Conservation (phyloP, 306 rosid genomes). For the Prunus mongolica region DNA sequence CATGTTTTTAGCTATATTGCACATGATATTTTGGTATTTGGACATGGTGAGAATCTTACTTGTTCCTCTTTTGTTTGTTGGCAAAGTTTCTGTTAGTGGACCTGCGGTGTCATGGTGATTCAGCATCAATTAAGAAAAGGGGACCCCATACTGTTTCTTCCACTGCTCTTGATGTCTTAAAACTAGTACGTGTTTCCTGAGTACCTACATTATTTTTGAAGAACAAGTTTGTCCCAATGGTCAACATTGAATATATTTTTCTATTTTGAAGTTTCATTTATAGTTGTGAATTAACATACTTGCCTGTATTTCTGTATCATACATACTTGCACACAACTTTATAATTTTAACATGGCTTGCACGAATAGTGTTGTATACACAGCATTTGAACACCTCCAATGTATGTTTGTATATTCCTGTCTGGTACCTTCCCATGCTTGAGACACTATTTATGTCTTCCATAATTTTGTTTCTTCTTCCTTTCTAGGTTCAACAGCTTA, state of each 20-base stretch:
- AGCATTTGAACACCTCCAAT: neutral
- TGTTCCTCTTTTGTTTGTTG: constrained; percentile 18
- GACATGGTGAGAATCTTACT: constrained; percentile 17
- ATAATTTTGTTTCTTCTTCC: constrained; percentile 22
- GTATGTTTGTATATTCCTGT: neutral
- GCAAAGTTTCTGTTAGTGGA: constrained; percentile 84
- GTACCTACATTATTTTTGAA: neutral
- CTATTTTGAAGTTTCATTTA: neutral
- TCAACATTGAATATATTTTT: neutral
- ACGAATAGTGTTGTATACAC: neutral
- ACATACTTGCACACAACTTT: neutral
- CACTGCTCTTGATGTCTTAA: constrained; percentile 86
- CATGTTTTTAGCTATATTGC: neutral
- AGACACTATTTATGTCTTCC: neutral
- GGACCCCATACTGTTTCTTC: constrained; percentile 76
- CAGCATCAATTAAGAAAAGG: constrained; percentile 60
- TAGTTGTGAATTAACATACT: neutral
- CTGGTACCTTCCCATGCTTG: neutral
- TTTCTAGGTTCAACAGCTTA: constrained; percentile 65
- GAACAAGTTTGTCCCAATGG: neutral
- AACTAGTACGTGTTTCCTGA: constrained; percentile 52
- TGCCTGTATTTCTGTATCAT: neutral
- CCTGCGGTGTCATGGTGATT: constrained; percentile 92
- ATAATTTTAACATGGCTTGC: neutral
- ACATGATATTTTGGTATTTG: neutral